These are phyloP conservation scores for grape (Vitis vinifera) DNA, from an alignment of 164 flowering plant species.

Conservation along the genomic window ASM3070453v1 NC_081821.1:19210001-19210500, in stretches of 20 bases:
- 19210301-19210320: constrained; percentile 54
- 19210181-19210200: neutral
- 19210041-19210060: too few relatives aligned
- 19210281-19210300: constrained; percentile 35
- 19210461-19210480: neutral
- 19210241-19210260: constrained; percentile 99
- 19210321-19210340: constrained; percentile 67
- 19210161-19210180: neutral
- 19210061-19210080: too few relatives aligned
- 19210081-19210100: too few relatives aligned
- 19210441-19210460: constrained; percentile 64
- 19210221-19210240: neutral
- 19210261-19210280: constrained; percentile 68
- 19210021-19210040: too few relatives aligned
- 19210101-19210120: too few relatives aligned
- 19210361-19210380: constrained; percentile 39
- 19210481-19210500: constrained; percentile 80
- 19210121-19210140: neutral
- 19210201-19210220: neutral
- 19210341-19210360: constrained; percentile 40
- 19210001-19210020: too few relatives aligned
- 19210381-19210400: constrained; percentile 21
- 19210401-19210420: neutral
- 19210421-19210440: constrained; percentile 45
- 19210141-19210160: neutral